phyloP scores from a whole-genome alignment of 257 asterid species.

The Nicotiana sylvestris region DNA sequence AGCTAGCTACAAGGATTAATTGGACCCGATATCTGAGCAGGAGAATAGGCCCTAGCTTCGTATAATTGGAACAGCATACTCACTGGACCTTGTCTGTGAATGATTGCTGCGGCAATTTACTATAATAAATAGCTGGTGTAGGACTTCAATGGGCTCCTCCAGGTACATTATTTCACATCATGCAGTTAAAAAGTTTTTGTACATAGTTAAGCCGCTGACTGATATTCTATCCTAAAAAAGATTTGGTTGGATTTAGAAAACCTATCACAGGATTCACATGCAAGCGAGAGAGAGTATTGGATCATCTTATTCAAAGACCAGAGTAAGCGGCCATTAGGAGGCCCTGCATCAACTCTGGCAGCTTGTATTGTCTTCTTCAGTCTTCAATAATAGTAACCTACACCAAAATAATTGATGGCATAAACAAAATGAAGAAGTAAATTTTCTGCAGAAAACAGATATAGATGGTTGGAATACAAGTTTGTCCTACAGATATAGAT shows the following conservation, averaged over 20 bases:
- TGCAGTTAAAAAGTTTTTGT: not conserved
- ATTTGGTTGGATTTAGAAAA: not conserved
- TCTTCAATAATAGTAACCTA: not conserved
- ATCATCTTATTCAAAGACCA: not conserved
- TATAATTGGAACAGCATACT: not conserved
- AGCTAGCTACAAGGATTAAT: not conserved
- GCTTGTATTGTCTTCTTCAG: not conserved
- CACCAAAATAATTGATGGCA: not conserved
- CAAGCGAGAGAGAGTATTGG: not conserved
- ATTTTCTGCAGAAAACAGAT: not conserved
- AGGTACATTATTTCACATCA: not conserved
- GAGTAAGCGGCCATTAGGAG: not conserved
- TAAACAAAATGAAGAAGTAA: not conserved
- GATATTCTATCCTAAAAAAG: not conserved
- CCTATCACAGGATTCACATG: not conserved
- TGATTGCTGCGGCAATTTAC: not conserved
- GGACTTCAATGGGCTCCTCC: slow-evolving; percentile 2
- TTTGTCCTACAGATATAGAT: not conserved
- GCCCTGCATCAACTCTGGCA: not conserved
- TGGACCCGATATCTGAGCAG: not conserved
- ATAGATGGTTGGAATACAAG: not conserved
- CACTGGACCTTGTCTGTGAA: not conserved
- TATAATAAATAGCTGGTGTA: not conserved
- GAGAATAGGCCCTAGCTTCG: not conserved
- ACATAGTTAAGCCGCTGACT: not conserved